Conservation (phyloP, 2,329 filamentous ascomycete genomes). For the Colletotrichum incanum region DNA sequence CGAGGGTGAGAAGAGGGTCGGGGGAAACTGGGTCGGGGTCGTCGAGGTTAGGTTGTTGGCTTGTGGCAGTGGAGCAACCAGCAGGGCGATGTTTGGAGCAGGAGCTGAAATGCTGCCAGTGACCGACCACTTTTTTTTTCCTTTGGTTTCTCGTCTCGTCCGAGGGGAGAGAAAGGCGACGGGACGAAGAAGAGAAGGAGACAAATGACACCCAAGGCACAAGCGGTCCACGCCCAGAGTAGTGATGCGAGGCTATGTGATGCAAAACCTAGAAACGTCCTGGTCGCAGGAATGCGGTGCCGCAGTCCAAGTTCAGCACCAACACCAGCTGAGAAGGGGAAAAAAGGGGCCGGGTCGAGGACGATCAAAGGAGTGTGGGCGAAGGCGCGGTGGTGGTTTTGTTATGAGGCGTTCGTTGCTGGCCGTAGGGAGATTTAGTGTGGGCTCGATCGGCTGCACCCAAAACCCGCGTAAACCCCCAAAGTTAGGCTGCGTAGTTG, state of each 20-base stretch:
- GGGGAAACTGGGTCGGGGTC: slow-evolving; percentile 39
- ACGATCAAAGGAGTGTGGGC: slow-evolving; percentile 40
- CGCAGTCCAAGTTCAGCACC: slow-evolving; percentile 21
- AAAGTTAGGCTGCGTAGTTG: slow-evolving; percentile 29
- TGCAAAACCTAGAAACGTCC: slow-evolving; percentile 21
- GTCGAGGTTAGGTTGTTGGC: slow-evolving; percentile 41
- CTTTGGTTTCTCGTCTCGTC: slow-evolving; percentile 1
- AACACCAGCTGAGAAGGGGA: slow-evolving; percentile 19
- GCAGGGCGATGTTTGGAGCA: slow-evolving; percentile 35
- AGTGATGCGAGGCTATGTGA: slow-evolving; percentile 19
- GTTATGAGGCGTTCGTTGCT: slow-evolving; percentile 40
- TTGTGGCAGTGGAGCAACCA: slow-evolving; percentile 37
- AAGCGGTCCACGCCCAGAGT: slow-evolving; percentile 4
- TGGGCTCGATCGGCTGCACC: slow-evolving; percentile 42
- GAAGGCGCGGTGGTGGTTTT: slow-evolving; percentile 36
- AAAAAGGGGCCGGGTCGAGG: slow-evolving; percentile 36
- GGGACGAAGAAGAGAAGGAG: background rate
- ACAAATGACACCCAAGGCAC: background rate
- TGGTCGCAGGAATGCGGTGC: slow-evolving; percentile 19
- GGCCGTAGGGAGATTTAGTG: slow-evolving; percentile 44
- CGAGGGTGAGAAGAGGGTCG: slow-evolving; percentile 36
- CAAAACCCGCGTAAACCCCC: slow-evolving; percentile 36
- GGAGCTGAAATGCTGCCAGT: slow-evolving; percentile 33
- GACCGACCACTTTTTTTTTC: slow-evolving; percentile 13
- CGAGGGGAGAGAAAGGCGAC: slow-evolving; percentile 8